Evolutionary conservation across 1,284 basidiomycete species (phyloP).

Genomic region (Rhodotorula sp.): DNA sequence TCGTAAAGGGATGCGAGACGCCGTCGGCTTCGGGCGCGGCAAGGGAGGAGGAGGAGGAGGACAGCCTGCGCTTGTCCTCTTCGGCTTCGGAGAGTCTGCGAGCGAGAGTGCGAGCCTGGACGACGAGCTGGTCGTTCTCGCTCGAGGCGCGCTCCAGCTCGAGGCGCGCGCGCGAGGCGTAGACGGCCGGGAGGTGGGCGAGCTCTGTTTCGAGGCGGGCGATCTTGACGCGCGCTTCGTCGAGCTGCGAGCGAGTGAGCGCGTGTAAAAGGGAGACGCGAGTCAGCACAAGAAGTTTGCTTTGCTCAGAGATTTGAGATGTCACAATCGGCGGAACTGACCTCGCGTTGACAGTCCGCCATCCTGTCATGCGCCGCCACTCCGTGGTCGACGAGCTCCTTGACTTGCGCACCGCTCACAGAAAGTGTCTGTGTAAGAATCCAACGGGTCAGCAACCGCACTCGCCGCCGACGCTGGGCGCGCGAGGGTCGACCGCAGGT

Average conservation of each 20-base stretch:
- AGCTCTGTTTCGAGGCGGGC: constrained; percentile 7
- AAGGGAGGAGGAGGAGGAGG: background rate
- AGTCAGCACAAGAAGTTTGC: background rate
- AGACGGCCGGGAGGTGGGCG: background rate
- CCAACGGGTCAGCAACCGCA: too few relatives aligned
- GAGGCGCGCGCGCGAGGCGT: constrained; percentile 6
- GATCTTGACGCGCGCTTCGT: background rate
- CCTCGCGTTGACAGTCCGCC: background rate
- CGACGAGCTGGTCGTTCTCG: constrained; percentile 31
- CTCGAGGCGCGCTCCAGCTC: constrained; percentile 23
- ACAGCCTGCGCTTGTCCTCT: background rate
- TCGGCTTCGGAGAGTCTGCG: constrained; percentile 11
- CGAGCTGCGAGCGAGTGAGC: background rate
- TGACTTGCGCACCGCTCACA: background rate
- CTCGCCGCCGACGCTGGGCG: too few relatives aligned
- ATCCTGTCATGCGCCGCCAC: background rate
- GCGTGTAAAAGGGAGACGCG: background rate
- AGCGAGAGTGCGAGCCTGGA: constrained; percentile 30
- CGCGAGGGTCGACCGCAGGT: too few relatives aligned
- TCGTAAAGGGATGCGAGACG: too few relatives aligned
- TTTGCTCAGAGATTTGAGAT: background rate
- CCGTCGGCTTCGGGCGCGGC: too few relatives aligned
- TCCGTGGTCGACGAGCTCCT: constrained; percentile 6
- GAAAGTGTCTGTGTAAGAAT: background rate
- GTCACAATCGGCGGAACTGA: background rate